These are phyloP conservation scores for Pseudocercospora fijiensis DNA, from an alignment of 2,329 filamentous ascomycete genomes.

Conservation along the genomic window DNA sequence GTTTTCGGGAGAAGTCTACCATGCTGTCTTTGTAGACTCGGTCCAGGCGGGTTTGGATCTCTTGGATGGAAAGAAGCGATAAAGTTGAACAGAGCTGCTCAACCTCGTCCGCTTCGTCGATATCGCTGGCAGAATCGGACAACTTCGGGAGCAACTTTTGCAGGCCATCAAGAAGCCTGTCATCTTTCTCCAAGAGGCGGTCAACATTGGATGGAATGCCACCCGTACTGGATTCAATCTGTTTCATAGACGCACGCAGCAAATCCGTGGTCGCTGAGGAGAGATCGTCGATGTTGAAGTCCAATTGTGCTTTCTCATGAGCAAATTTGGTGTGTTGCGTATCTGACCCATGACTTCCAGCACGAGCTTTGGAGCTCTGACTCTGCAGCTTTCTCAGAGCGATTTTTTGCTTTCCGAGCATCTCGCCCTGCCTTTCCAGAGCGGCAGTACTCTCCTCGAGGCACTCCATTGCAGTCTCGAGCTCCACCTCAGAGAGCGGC, in stretches of 20 bases:
- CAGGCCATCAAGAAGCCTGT: conserved; percentile 63
- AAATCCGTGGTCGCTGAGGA: conserved; percentile 34
- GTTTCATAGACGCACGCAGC: conserved; percentile 48
- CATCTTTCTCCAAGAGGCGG: conserved; percentile 53
- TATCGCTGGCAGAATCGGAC: conserved; percentile 48
- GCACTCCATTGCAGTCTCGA: conserved; percentile 61
- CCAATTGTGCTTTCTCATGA: conserved; percentile 46
- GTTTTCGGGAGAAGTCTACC: conserved; percentile 7
- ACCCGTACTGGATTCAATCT: conserved; percentile 48
- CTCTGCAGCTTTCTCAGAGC: conserved; percentile 58
- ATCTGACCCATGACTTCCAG: conserved; percentile 7
- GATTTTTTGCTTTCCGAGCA: conserved; percentile 61
- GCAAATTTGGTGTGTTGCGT: conserved; percentile 28
- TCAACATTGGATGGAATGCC: conserved; percentile 53
- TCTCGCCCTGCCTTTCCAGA: conserved; percentile 64
- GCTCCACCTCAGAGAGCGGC: conserved; percentile 59
- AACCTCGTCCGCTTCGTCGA: conserved; percentile 51
- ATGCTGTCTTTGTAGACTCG: conserved; percentile 46
- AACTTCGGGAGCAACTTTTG: conserved; percentile 66
- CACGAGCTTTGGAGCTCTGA: conserved; percentile 33
- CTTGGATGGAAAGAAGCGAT: conserved; percentile 41
- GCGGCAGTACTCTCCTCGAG: conserved; percentile 64
- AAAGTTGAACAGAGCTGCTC: conserved; percentile 55
- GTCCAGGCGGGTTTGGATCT: conserved; percentile 50
- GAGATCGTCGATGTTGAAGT: conserved; percentile 40